These are phyloP conservation scores for Leccinum griseonigrum DNA, from an alignment of 1,284 basidiomycete genomes.

Conservation along the genomic window DNA sequence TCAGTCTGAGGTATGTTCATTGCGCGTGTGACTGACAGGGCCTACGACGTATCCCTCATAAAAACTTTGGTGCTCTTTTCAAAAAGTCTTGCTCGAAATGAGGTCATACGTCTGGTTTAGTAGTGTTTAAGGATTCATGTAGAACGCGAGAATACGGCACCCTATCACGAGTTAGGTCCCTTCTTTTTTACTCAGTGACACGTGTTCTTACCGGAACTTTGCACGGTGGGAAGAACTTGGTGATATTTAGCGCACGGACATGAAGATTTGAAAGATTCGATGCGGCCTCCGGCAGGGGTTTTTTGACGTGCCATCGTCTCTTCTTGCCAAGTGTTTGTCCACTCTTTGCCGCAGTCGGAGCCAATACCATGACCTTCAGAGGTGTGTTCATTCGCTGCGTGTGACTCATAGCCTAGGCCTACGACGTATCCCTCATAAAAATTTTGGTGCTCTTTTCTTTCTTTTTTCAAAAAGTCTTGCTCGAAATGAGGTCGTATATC, in stretches of 20 bases:
- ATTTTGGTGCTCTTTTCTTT: neutral
- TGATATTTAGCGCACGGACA: neutral
- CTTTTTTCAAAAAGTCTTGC: slow-evolving; percentile 12
- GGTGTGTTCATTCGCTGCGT: slow-evolving; percentile 1
- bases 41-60: slow-evolving; percentile 1
- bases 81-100: slow-evolving; percentile 16
- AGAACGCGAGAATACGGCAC: slow-evolving; percentile 10
- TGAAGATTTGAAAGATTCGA: too few relatives aligned
- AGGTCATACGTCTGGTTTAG: slow-evolving; percentile 4
- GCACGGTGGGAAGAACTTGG: neutral
- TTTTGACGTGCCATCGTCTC: neutral
- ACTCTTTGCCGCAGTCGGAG: neutral
- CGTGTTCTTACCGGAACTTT: neutral
- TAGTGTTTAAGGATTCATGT: slow-evolving; percentile 6
- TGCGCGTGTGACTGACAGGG: slow-evolving; percentile 11
- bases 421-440: slow-evolving; percentile 6
- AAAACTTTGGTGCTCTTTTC: slow-evolving; percentile 8
- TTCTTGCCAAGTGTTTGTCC: neutral
- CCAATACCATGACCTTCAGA: neutral
- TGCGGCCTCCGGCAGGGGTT: neutral
- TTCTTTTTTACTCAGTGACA: neutral
- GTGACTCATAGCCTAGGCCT: slow-evolving; percentile 8
- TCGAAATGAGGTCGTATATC: slow-evolving; percentile 14
- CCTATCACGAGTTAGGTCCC: slow-evolving; percentile 1
- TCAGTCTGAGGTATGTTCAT: neutral